Percentiles rank a stretch among this genome's conserved stretches.
Conservation (phyloP, 2,329 filamentous ascomycete species). For the Monosporascus sp. region DNA sequence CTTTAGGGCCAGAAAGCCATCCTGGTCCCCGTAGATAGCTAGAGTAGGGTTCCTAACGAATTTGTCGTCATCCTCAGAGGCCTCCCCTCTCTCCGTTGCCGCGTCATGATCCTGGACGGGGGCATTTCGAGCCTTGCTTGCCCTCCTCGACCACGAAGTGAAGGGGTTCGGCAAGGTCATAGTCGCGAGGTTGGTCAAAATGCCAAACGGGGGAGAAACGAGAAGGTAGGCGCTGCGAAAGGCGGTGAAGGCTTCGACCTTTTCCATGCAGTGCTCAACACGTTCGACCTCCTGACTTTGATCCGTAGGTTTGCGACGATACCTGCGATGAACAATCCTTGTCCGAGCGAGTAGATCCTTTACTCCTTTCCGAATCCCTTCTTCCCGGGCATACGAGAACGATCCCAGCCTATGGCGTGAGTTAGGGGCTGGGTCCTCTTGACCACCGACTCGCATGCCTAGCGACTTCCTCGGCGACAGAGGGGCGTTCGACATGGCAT, state of each 20-base stretch:
- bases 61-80: conserved; percentile 44
- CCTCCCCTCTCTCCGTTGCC: conserved; percentile 2
- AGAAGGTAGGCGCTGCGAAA: conserved; percentile 54
- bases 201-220: conserved; percentile 61
- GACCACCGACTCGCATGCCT: conserved; percentile 46
- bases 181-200: conserved; percentile 58
- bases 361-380: conserved; percentile 42
- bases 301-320: conserved; percentile 12
- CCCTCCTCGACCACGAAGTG: conserved; percentile 15
- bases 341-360: conserved; percentile 42
- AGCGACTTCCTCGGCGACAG: conserved; percentile 29
- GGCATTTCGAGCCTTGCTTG: conserved; percentile 5
- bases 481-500: conserved; percentile 35
- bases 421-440: conserved; percentile 35
- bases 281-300: conserved; percentile 8
- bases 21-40: conserved; percentile 68
- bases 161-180: conserved; percentile 44
- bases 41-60: conserved; percentile 57
- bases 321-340: conserved; percentile 21
- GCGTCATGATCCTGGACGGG: not conserved
- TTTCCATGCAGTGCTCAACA: conserved; percentile 18
- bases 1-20: conserved; percentile 64
- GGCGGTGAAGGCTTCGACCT: conserved; percentile 28
- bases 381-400: conserved; percentile 42
- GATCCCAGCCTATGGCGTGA: conserved; percentile 33